Evolutionary conservation across 805 yeast species (phyloP).

Genomic region (Hanseniaspora lindneri): DNA sequence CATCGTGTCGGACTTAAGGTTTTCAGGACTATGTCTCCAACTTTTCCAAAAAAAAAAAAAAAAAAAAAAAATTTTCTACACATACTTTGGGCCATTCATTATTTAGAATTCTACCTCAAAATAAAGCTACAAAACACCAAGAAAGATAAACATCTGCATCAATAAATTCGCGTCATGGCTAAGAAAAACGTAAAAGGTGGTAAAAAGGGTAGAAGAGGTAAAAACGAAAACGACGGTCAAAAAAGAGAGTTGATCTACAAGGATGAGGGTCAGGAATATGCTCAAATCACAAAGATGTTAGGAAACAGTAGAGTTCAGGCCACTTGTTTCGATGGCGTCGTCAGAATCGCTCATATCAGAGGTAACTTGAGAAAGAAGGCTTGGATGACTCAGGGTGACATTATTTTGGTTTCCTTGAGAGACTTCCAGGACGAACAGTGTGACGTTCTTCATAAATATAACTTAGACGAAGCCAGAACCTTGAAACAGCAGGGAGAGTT

Average conservation of each 20-base stretch:
- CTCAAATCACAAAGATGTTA: slow-evolving; percentile 94
- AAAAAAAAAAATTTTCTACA: not conserved
- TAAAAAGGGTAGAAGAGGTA: slow-evolving; percentile 92
- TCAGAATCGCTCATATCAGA: slow-evolving; percentile 94
- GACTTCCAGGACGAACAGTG: slow-evolving; percentile 98
- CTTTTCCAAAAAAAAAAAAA: not conserved
- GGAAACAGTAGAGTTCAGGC: slow-evolving; percentile 98
- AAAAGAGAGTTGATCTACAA: slow-evolving; percentile 86
- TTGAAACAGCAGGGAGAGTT: slow-evolving; percentile 91
- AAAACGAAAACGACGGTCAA: slow-evolving; percentile 81
- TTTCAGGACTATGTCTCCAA: no score
- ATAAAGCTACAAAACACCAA: no score
- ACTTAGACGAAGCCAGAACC: slow-evolving; percentile 95
- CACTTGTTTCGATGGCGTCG: slow-evolving; percentile 82
- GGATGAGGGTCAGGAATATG: slow-evolving; percentile 98
- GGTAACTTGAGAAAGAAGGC: slow-evolving; percentile 99
- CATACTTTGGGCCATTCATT: no score
- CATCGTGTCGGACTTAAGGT: not conserved
- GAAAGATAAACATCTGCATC: not conserved
- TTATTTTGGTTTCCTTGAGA: slow-evolving; percentile 86
- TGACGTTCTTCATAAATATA: slow-evolving; percentile 93
- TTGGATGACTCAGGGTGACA: slow-evolving; percentile 99
- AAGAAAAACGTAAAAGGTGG: slow-evolving; percentile 50
- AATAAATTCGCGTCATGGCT: slow-evolving; percentile 24
- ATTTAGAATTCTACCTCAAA: no score